Evolutionary conservation across 1,284 basidiomycete species (phyloP).

Genomic region (Heimioporus retisporus): DNA sequence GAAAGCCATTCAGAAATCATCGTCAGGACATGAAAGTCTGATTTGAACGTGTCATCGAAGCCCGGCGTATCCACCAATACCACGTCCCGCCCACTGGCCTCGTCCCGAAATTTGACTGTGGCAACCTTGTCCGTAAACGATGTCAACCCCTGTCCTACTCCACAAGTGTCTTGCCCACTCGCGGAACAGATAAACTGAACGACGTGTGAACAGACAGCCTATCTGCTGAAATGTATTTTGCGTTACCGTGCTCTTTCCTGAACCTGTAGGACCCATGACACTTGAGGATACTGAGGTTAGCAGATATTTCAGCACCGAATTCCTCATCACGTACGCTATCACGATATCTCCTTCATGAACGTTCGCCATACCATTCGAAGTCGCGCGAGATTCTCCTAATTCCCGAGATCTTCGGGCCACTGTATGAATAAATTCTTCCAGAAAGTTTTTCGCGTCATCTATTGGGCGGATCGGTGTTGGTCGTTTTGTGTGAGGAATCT

Average conservation of each 20-base stretch:
- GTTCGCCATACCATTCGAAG: too few species aligned
- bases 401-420: too few species aligned
- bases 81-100: too few species aligned
- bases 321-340: too few species aligned
- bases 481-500: too few species aligned
- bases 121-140: constrained; percentile 15
- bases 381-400: too few species aligned
- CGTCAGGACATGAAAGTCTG: neutral
- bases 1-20: constrained; percentile 31
- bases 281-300: constrained; percentile 2
- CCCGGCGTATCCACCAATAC: constrained; percentile 40
- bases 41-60: constrained; percentile 28
- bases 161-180: neutral
- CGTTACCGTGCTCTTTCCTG: constrained; percentile 22
- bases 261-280: constrained; percentile 30
- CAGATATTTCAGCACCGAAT: too few species aligned
- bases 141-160: neutral
- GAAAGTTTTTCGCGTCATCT: too few species aligned
- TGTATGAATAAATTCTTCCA: too few species aligned
- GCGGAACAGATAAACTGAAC: neutral
- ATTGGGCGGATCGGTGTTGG: too few species aligned
- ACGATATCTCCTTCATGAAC: too few species aligned
- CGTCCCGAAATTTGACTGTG: neutral
- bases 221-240: neutral
- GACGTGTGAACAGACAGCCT: constrained; percentile 27